Evolutionary conservation across 176 grass and related monocot species (phyloP).

Genomic region (Eleusine indica): DNA sequence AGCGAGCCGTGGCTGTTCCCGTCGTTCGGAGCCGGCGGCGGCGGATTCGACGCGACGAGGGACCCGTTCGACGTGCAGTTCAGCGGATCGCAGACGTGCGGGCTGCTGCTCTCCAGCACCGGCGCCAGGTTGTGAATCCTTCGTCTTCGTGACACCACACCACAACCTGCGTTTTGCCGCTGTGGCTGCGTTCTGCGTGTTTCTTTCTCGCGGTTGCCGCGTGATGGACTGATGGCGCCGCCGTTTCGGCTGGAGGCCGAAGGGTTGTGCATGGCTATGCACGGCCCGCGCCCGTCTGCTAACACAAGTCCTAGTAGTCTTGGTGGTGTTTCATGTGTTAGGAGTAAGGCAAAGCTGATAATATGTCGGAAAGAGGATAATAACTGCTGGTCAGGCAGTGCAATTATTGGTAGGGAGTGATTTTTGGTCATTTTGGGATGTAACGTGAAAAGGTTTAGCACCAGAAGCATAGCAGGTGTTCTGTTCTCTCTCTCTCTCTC

Average conservation of each 20-base stretch:
- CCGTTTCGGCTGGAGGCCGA: not conserved
- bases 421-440: constrained; percentile 29
- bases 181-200: not conserved
- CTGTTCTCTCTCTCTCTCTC: not conserved
- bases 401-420: constrained; percentile 3
- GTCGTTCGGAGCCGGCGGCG: constrained; percentile 36
- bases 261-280: not conserved
- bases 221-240: not conserved
- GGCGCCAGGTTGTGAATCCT: constrained; percentile 39
- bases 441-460: constrained; percentile 21
- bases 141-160: not conserved
- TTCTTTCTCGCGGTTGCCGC: not conserved
- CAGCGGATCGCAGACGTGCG: constrained; percentile 48
- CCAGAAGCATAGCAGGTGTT: not conserved
- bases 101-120: constrained; percentile 59
- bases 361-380: constrained; percentile 16
- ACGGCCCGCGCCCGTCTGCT: constrained; percentile 12
- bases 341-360: not conserved
- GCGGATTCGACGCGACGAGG: constrained; percentile 31
- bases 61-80: constrained; percentile 59
- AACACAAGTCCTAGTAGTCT: constrained; percentile 17
- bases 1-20: constrained; percentile 38
- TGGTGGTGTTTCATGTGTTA: not conserved
- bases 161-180: no score
- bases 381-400: constrained; percentile 1